A percentile compares a stretch with the other conserved stretches of the same genome.
phyloP scores from a whole-genome alignment of 2,329 filamentous ascomycete species.

The Cladosporium velox region DNA sequence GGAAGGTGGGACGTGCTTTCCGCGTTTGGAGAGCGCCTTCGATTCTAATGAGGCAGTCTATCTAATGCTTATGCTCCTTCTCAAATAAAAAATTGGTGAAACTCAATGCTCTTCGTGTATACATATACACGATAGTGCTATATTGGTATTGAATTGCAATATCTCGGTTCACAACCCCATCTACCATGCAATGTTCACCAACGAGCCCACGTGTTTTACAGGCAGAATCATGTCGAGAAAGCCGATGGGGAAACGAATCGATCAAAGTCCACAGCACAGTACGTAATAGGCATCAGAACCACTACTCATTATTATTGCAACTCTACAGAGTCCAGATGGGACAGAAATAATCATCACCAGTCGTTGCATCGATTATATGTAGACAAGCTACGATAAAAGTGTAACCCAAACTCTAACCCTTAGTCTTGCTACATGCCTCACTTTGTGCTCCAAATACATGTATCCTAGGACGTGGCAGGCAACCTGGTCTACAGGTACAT shows the following conservation, averaged over 20 bases:
- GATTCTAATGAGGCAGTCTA: not conserved
- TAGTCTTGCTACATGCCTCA: not conserved
- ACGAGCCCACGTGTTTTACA: too few species aligned
- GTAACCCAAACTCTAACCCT: not conserved
- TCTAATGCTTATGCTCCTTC: too few species aligned
- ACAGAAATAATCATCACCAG: not conserved
- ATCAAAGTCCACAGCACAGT: not conserved
- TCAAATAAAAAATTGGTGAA: too few species aligned
- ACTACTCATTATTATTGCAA: rapidly evolving
- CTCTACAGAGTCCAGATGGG: too few species aligned
- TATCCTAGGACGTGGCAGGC: not conserved
- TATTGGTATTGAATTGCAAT: too few species aligned
- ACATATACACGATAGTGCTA: not conserved
- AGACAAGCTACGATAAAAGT: not conserved
- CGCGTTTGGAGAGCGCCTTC: not conserved
- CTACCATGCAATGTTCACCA: not conserved
- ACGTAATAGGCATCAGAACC: not conserved
- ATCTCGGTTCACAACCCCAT: not conserved
- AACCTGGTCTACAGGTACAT: too few species aligned
- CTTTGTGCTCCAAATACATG: not conserved
- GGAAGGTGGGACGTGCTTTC: not conserved
- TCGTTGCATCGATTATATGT: not conserved
- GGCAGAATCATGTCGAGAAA: rapidly evolving
- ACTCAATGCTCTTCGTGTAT: not conserved
- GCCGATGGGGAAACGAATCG: too few species aligned